phyloP scores from a whole-genome alignment of 140 eudicot species.

The Oenanthe javanica region DNA sequence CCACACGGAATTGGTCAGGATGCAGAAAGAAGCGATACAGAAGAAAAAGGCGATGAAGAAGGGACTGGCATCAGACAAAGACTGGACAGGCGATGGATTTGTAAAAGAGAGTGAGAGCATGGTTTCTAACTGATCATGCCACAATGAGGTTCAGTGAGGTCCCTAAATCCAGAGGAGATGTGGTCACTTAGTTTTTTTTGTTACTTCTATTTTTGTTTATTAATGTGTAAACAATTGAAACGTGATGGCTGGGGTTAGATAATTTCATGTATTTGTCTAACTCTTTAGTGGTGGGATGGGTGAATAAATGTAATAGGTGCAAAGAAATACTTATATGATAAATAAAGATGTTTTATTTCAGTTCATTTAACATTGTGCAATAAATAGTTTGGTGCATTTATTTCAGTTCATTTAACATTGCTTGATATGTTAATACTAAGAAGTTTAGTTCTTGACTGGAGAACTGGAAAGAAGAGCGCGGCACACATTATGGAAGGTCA shows the following conservation, averaged over 20 bases:
- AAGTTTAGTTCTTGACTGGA: background rate
- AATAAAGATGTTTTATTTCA: background rate
- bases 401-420: no score
- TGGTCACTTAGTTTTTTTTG: background rate
- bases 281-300: background rate
- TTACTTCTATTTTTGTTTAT: background rate
- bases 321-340: background rate
- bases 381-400: background rate
- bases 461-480: background rate
- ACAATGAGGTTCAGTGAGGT: background rate
- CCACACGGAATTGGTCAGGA: conserved; percentile 71
- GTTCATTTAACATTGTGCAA: background rate
- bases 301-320: background rate
- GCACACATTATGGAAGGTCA: background rate
- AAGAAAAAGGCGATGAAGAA: conserved; percentile 65
- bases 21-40: conserved; percentile 79
- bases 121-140: conserved; percentile 65
- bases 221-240: background rate
- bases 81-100: conserved; percentile 99
- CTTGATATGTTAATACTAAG: background rate
- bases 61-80: conserved; percentile 81
- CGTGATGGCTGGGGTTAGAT: background rate
- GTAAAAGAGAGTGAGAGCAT: conserved; percentile 91
- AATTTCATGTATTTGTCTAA: background rate
- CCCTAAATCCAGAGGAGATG: background rate